Evolutionary conservation across 768 basidiomycete genomes (phyloP), one percentile per base, ranked within the genome.

Genomic region (Daedaleopsis sinensis): DNA sequence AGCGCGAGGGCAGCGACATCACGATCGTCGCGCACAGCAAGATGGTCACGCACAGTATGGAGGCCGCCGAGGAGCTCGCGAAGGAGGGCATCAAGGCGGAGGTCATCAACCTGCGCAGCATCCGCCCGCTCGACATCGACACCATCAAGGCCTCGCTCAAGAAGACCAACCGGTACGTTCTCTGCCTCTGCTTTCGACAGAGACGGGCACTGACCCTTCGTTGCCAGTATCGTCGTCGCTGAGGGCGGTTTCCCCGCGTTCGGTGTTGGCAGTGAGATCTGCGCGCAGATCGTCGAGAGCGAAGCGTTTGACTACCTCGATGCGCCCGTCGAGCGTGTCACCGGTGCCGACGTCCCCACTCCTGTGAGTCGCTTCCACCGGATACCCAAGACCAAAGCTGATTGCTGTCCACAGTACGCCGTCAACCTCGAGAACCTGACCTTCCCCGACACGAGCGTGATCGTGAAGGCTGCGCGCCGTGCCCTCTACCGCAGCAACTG

Each of bases 211-310:
- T 49, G 19, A 19, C 21, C 27, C 27, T 49, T 39, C 63, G 46
- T 57, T 16, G 27, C 36, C 65, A 95, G 93, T 58, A 84, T 99
- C 64, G 82, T 99, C 56, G 93, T 91, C 59, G 96, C 94, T 53
- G 97, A 99, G 78, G 96, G 96, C 76, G 97, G 97, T 42, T 99
- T 97, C 94, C 97, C 97, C 42, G 89, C 85, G 52, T 98, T 98
- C 75, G 94, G 97, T 79, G 96, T 99, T 57, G 97, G 97, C 66
- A 96, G 94, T 68, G 97, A 99, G 78, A 96, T 99, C 70, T 93
- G 93, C 67, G 97, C 97, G 15, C 96, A 98, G 76, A 94, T 98
- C 68, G 83, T 96, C 57, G 97, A 99, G 83, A 93, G 93, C 68
- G 94, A 97, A 70, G 96, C 95, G 3, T 99, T 96, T 72, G 95